Evolutionary conservation across 208 protist species (phyloP).

Genomic region (Leishmania lainsoni): DNA sequence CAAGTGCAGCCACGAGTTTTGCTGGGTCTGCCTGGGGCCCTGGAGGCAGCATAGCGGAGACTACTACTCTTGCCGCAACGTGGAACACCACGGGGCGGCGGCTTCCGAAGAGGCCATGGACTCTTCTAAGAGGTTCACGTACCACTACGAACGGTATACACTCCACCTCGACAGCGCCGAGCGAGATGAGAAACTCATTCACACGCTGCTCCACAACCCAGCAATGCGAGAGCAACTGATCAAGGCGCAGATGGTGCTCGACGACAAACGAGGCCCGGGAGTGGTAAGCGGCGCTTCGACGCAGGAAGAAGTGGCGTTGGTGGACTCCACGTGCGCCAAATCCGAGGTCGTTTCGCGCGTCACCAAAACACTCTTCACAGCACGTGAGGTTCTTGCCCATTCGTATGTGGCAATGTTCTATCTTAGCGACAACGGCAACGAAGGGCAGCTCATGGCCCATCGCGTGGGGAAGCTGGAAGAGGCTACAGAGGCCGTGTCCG

Average conservation of each 20-base stretch:
- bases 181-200: slow-evolving; percentile 15
- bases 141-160: slow-evolving; percentile 29
- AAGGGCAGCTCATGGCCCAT: slow-evolving; percentile 22
- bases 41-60: slow-evolving; percentile 64
- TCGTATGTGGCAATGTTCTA: slow-evolving; percentile 33
- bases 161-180: slow-evolving; percentile 27
- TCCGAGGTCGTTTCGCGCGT: background rate
- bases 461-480: slow-evolving; percentile 30
- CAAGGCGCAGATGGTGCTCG: background rate
- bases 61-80: slow-evolving; percentile 34
- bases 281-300: background rate
- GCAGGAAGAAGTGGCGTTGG: background rate
- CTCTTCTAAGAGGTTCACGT: slow-evolving; percentile 14
- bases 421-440: slow-evolving; percentile 1
- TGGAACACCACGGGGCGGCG: background rate
- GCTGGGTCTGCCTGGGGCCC: slow-evolving; percentile 77
- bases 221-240: background rate
- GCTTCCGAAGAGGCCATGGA: background rate
- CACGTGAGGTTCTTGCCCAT: slow-evolving; percentile 24
- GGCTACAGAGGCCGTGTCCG: slow-evolving; percentile 25
- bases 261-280: background rate
- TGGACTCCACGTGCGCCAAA: background rate
- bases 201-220: background rate
- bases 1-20: slow-evolving; percentile 81
- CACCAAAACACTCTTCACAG: slow-evolving; percentile 11